Base-by-base conservation (phyloP, 2,329 filamentous ascomycete species). In the Fusarium humuli region DNA sequence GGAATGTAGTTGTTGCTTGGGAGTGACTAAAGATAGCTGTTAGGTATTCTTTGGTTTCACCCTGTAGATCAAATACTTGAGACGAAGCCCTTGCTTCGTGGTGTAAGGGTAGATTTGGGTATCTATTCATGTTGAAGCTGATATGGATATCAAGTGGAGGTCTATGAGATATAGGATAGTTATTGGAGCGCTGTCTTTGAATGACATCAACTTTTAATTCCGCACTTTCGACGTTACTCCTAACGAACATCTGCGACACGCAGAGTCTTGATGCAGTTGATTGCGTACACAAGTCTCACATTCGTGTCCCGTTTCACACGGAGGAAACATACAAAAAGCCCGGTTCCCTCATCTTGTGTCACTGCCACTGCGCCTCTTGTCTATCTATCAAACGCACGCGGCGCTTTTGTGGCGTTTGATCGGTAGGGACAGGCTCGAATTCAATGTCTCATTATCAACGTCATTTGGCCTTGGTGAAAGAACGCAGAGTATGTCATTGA, bases 231-330 rank as follows among this genome's bases (percentile, higher is more conserved):
- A 14, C 12, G 29, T 60, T 20, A 48, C 9, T 22, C 16, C 30
- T 34, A 42, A 34, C 29, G 25, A 32, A 32, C 27, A 14, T 45
- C 25, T 25, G 25, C 12, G 14, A 34, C 37, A 55, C 22, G 13
- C 13, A 34, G 23, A 34, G 22, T 34, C 22, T 29, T 14, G 30
- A 23, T 22, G 47, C 40, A 22, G 56, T 48, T 44, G 61, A 67
- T 70, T 70, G 53, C 62, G 67, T 60, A 68, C 50, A 42, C 45
- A 56, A 30, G 67, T 70, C 62, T 70, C 62, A 68, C 29, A 59
- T 56, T 64, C 62, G 61, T 70, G 44, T 46, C 40, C 56, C 53
- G 62, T 70, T 66, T 34, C 53, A 59, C 67, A 59, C n/a, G 32
- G 11, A 40, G 40, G 27, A 63, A 23, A 49, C 49, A 63, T 46